These are phyloP conservation scores for Rickenella mellea DNA, from an alignment of 768 basidiomycete genomes.

Conservation along the genomic window DNA sequence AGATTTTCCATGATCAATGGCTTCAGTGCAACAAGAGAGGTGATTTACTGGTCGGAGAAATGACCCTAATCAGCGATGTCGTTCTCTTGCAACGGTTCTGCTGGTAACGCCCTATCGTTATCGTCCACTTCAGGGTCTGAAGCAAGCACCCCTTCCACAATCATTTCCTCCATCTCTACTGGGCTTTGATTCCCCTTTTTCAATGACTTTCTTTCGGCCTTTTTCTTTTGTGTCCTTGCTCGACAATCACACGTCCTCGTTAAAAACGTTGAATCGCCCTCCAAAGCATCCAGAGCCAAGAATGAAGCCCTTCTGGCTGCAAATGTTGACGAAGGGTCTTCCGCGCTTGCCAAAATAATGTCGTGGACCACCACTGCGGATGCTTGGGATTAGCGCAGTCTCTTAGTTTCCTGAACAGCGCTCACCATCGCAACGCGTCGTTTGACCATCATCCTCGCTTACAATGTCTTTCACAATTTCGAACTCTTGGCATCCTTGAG, in stretches of 20 bases:
- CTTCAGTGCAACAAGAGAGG: no score
- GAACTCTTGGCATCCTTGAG: slow-evolving; percentile 61
- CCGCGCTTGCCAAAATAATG: slow-evolving; percentile 47
- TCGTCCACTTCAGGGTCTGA: neutral
- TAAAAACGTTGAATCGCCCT: slow-evolving; percentile 55
- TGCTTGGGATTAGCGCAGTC: slow-evolving; percentile 5
- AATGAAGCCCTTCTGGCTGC: slow-evolving; percentile 56
- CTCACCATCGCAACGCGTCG: slow-evolving; percentile 46
- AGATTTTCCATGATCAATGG: no score
- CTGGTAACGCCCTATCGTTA: no score
- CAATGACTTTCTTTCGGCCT: slow-evolving; percentile 28
- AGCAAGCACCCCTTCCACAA: neutral
- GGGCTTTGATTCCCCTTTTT: slow-evolving; percentile 19
- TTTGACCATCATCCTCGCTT: slow-evolving; percentile 26
- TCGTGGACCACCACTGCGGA: slow-evolving; percentile 59
- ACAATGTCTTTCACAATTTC: slow-evolving; percentile 35
- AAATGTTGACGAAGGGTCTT: slow-evolving; percentile 36
- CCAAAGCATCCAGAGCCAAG: slow-evolving; percentile 60
- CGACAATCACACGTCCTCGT: slow-evolving; percentile 61
- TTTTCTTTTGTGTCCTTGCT: slow-evolving; percentile 21
- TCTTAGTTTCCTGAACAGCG: neutral
- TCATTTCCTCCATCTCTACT: slow-evolving; percentile 10
- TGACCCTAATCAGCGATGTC: no score
- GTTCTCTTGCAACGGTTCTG: no score
- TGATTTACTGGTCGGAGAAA: no score